Evolutionary conservation across 345 rosid species (phyloP), one percentile per base, ranked within the genome.

Genomic region (Syzygium oleosum): DNA sequence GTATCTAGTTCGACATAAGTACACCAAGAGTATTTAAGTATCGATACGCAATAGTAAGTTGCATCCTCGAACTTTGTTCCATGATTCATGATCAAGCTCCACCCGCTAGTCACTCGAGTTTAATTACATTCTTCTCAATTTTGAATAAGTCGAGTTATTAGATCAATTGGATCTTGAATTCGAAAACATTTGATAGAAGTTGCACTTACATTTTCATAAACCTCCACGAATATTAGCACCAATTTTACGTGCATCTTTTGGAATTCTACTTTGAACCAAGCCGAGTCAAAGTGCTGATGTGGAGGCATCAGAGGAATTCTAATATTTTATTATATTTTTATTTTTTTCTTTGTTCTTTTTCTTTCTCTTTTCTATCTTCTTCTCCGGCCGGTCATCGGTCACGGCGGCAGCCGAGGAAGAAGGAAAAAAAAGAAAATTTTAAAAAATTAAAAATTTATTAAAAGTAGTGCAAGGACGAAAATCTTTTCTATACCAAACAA

Each of bases 1-100:
- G 1, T 25, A 25, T 12, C 7, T 7, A 23, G 13, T n/a, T 27
- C 3, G 12, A 59, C 14, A 59, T 25, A 59, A 56, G 5, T 23
- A 27, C 31, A 25, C 3, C 7, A 3, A 12, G 31, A 27, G 65
- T 6, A 59, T 25, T 22, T 2, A 12, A 27, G 65, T 27, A 59
- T 59, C 6, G 9, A 27, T 59, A 27, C 6, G 5, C 4, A 4
- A 56, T 59, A 7, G 10, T 11, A 54, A 54, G 58, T 2, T 8
- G 1, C 23, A 1, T 54, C 21, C 10, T 54, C 1, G 25, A 54
- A 2, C 11, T 5, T 43, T 43, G 46, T 4, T 2, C 0, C 9
- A 2, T 0, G 4, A 65, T 65, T 34, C 1, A 17, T 5, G 1
- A 4, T 17, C 0, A 17, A 31, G 23, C 10, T 15, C 12, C 2